Percentiles rank a stretch among this genome's conserved stretches.
These are phyloP conservation scores for Phytopythium chamaehyphon DNA, from an alignment of 352 stramenopile genomes.

Conservation along the genomic window DNA sequence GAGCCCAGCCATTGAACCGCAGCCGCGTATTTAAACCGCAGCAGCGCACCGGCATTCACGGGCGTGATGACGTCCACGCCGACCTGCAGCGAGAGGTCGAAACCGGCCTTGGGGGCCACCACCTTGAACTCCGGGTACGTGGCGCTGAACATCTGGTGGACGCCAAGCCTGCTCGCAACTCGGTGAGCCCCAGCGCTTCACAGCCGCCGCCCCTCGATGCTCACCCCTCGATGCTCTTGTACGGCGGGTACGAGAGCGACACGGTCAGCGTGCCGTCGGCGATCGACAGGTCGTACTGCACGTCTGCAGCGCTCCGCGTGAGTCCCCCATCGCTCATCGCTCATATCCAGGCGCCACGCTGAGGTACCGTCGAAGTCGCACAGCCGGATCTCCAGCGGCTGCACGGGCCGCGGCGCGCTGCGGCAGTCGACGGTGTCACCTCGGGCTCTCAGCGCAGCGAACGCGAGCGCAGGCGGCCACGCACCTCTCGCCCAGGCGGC, in stretches of 20 bases:
- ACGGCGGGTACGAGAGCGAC: constrained; percentile 76
- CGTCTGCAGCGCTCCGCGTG: constrained; percentile 34
- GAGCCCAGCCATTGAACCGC: not conserved
- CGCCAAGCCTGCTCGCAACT: constrained; percentile 40
- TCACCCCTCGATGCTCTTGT: constrained; percentile 63
- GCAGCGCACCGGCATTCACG: constrained; percentile 41
- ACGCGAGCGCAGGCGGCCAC: constrained; percentile 13
- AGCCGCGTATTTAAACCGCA: not conserved
- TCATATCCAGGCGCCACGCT: constrained; percentile 1
- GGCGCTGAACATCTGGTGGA: constrained; percentile 59
- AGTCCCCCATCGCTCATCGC: not conserved
- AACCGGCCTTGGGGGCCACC: constrained; percentile 63
- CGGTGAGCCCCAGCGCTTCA: no score
- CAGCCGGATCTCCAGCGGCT: constrained; percentile 71
- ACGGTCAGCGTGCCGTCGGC: constrained; percentile 57
- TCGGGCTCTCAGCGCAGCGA: not conserved
- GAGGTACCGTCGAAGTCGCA: constrained; percentile 88
- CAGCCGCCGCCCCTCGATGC: not conserved
- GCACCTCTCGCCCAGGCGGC: constrained; percentile 64
- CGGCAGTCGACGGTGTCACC: constrained; percentile 1
- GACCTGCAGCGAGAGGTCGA: constrained; percentile 73
- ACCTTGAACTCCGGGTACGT: constrained; percentile 76
- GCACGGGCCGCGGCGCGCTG: constrained; percentile 71
- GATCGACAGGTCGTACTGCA: constrained; percentile 83
- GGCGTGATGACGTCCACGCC: constrained; percentile 78